These are phyloP conservation scores for Lizonia empirigonia DNA, from an alignment of 2,329 filamentous ascomycete genomes.

Conservation along the genomic window DNA sequence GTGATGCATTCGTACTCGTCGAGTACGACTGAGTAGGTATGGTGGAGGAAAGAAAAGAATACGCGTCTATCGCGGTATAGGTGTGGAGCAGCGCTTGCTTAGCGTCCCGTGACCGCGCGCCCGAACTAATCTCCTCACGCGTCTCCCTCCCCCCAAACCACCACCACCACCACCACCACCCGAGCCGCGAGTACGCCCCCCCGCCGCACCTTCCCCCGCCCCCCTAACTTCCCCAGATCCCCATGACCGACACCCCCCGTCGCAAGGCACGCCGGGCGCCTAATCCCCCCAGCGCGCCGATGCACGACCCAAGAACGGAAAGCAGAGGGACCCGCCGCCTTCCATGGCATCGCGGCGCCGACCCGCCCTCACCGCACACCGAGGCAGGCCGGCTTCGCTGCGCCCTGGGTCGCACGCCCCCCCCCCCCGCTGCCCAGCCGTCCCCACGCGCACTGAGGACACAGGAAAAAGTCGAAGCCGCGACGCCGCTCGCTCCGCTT, in stretches of 20 bases:
- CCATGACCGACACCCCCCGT: constrained; percentile 35
- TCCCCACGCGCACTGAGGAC: constrained; percentile 42
- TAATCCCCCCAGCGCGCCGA: constrained; percentile 30
- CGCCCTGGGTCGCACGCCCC: too few relatives aligned
- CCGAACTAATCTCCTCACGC: constrained; percentile 19
- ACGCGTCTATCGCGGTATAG: too few relatives aligned
- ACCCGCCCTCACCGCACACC: too few relatives aligned
- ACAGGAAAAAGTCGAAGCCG: constrained; percentile 44
- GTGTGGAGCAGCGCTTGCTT: neutral
- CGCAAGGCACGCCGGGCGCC: constrained; percentile 29
- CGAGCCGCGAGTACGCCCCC: constrained; percentile 36
- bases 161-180: constrained; percentile 34
- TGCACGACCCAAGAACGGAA: constrained; percentile 45
- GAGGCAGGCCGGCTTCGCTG: too few relatives aligned
- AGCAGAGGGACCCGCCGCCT: constrained; percentile 38
- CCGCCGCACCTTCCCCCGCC: too few relatives aligned
- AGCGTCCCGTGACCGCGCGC: constrained; percentile 27
- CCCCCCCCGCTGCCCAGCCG: constrained; percentile 20
- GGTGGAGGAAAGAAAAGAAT: neutral
- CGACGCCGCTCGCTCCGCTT: constrained; percentile 17
- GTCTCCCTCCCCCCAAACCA: neutral
- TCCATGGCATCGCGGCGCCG: constrained; percentile 28
- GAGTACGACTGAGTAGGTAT: neutral
- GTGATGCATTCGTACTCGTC: constrained; percentile 16
- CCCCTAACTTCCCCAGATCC: constrained; percentile 22